Evolutionary conservation across 768 basidiomycete species (phyloP).

Genomic region (Suillus decipiens): DNA sequence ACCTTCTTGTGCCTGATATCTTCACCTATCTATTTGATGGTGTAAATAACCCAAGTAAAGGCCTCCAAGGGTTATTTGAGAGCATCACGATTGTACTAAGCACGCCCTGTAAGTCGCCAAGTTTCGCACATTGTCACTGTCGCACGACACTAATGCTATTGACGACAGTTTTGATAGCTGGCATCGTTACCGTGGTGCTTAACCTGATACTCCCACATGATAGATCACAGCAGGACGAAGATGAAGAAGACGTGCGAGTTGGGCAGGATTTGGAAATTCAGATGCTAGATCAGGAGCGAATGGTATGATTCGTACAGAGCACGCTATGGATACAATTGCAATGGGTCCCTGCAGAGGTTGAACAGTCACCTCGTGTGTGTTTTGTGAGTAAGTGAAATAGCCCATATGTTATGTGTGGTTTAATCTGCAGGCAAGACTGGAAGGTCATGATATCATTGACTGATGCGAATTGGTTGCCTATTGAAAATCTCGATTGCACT

Average conservation of each 20-base stretch:
- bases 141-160: constrained; percentile 2
- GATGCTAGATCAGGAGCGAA: neutral
- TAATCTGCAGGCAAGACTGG: neutral
- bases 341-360: neutral
- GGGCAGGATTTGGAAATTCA: constrained; percentile 28
- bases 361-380: neutral
- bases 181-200: constrained; percentile 57
- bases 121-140: neutral
- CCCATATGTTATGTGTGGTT: neutral
- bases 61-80: constrained; percentile 67
- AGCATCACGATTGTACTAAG: constrained; percentile 80
- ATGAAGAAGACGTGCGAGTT: constrained; percentile 23
- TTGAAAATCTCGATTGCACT: neutral
- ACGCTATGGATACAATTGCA: neutral
- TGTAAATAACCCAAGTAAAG: constrained; percentile 51
- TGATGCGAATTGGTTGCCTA: neutral
- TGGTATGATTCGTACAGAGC: neutral
- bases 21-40: constrained; percentile 72
- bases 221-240: constrained; percentile 23
- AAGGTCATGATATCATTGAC: neutral
- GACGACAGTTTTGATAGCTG: constrained; percentile 52
- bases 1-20: constrained; percentile 64
- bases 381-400: neutral
- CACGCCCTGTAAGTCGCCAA: constrained; percentile 68
- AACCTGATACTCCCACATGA: constrained; percentile 57